Evolutionary conservation across 345 rosid species (phyloP).

Genomic region (Firmiana major): DNA sequence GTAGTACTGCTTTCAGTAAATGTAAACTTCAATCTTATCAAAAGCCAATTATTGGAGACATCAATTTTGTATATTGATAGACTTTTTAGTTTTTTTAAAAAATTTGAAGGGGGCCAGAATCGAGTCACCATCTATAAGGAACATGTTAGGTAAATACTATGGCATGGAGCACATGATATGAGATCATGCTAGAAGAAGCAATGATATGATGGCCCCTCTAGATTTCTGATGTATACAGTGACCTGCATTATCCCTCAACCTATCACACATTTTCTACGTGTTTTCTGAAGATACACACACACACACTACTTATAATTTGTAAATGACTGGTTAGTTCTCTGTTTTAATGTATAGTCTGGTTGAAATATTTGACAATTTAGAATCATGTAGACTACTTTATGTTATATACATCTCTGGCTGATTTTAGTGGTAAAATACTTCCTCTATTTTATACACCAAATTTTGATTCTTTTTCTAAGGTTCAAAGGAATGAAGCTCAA

Average conservation of each 20-base stretch:
- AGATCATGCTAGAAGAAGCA: not conserved
- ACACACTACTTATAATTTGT: not conserved
- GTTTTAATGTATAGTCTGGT: not conserved
- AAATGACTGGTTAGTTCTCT: not conserved
- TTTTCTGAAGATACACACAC: too few relatives aligned
- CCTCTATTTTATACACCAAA: conserved; percentile 3
- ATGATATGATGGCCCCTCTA: not conserved
- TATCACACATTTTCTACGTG: not conserved
- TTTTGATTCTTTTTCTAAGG: not conserved
- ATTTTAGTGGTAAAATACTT: not conserved
- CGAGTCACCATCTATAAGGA: conserved; percentile 2
- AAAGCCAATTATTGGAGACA: not conserved
- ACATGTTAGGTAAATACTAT: conserved; percentile 18
- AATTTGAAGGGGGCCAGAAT: not conserved
- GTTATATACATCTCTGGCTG: not conserved
- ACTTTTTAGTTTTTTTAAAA: not conserved
- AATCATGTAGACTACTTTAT: not conserved
- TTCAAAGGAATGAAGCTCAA: conserved; percentile 2
- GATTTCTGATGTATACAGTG: not conserved
- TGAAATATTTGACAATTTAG: not conserved
- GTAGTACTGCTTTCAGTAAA: not conserved
- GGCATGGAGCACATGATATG: not conserved
- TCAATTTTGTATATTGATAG: not conserved
- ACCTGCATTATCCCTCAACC: not conserved
- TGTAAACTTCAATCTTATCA: not conserved